Evolutionary conservation across 805 yeast genomes (phyloP).

Genomic region (Wickerhamiella azymoides): DNA sequence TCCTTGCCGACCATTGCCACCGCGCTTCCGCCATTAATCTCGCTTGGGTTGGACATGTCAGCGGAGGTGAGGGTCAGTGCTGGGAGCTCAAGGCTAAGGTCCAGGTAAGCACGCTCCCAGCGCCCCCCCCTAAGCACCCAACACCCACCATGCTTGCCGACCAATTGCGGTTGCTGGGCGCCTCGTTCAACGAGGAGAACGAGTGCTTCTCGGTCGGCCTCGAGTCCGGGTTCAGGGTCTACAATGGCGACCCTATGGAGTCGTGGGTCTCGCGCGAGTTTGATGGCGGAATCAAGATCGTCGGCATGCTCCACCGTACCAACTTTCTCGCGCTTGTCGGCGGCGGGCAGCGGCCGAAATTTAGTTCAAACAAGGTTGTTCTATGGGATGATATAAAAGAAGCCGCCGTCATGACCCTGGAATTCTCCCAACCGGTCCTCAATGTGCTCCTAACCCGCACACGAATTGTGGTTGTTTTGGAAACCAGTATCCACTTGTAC

Average conservation of each 20-base stretch:
- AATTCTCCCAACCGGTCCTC: conserved; percentile 61
- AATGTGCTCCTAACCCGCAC: conserved; percentile 64
- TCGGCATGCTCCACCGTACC: conserved; percentile 77
- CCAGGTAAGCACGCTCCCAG: no score
- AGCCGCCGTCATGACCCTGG: conserved; percentile 55
- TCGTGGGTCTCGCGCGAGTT: conserved; percentile 46
- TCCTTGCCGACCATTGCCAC: conserved; percentile 98
- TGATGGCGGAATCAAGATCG: conserved; percentile 53
- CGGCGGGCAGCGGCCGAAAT: conserved; percentile 71
- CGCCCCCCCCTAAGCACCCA: no score
- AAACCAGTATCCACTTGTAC: conserved; percentile 55
- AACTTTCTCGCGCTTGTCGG: conserved; percentile 84
- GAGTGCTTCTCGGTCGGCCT: conserved; percentile 79
- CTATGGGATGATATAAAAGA: conserved; percentile 88
- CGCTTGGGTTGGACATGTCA: conserved; percentile 27
- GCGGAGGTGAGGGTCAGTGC: not conserved
- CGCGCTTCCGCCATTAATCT: conserved; percentile 66
- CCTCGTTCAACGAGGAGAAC: conserved; percentile 76
- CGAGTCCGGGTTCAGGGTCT: conserved; percentile 71
- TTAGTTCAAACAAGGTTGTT: conserved; percentile 63
- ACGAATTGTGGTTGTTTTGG: conserved; percentile 58
- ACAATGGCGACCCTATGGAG: conserved; percentile 77
- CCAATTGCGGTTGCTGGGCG: conserved; percentile 24
- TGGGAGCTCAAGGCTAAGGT: no score
- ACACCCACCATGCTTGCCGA: not conserved